Conservation (phyloP, 257 asterid species). For the Jaltomata sinuosa region DNA sequence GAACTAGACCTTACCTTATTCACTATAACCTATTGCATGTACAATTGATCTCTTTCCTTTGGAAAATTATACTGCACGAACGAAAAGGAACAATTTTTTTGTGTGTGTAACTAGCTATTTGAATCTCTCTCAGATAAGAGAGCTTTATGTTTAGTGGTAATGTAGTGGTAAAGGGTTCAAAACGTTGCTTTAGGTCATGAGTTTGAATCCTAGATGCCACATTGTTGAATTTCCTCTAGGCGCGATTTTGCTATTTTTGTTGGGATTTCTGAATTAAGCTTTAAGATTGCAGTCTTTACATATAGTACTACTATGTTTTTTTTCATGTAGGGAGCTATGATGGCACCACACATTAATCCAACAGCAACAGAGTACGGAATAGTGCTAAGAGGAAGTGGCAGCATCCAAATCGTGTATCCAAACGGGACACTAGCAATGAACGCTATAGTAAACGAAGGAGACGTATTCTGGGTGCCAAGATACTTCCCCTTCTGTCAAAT, state of each 20-base stretch:
- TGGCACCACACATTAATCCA: constrained; percentile 93
- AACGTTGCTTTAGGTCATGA: background rate
- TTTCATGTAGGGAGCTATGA: constrained; percentile 78
- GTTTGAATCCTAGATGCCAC: background rate
- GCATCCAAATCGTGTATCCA: constrained; percentile 54
- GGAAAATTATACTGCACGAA: background rate
- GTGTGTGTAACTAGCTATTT: background rate
- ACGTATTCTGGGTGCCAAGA: constrained; percentile 70
- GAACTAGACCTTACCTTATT: background rate
- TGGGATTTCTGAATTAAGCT: background rate
- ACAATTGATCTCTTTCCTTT: background rate
- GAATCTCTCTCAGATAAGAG: background rate
- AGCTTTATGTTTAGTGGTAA: background rate
- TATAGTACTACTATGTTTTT: background rate
- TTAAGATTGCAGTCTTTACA: background rate
- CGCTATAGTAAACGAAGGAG: constrained; percentile 58
- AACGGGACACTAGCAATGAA: constrained; percentile 84
- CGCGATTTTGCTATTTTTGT: background rate
- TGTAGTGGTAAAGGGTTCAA: background rate
- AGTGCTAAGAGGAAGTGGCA: constrained; percentile 55
- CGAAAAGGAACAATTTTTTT: background rate
- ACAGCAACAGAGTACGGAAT: constrained; percentile 67
- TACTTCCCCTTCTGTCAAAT: constrained; percentile 90
- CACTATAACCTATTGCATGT: background rate
- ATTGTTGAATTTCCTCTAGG: background rate